phyloP scores from a whole-genome alignment of 352 stramenopile genomes.

The Phytopythium aichiense region DNA sequence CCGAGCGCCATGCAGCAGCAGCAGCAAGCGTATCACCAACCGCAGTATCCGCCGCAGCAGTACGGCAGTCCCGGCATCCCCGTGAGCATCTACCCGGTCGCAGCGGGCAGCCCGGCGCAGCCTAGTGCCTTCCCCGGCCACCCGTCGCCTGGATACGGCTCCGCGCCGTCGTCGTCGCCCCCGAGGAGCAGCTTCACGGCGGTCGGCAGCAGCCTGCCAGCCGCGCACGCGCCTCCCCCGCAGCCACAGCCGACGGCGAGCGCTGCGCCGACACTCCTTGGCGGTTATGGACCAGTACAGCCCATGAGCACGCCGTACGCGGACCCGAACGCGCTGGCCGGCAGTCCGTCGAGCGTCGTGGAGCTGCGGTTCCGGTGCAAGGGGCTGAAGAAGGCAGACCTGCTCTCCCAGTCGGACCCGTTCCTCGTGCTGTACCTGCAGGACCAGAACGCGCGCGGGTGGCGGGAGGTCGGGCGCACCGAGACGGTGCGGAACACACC shows the following conservation, averaged over 20 bases:
- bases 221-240: not conserved
- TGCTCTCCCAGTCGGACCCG: slow-evolving; percentile 68
- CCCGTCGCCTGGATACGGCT: not conserved
- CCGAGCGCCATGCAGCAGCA: slow-evolving; percentile 14
- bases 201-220: slow-evolving; percentile 1
- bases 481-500: slow-evolving; percentile 70
- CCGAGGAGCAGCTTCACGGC: slow-evolving; percentile 7
- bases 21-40: slow-evolving; percentile 11
- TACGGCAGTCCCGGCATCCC: slow-evolving; percentile 9
- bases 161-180: not conserved
- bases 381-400: slow-evolving; percentile 64
- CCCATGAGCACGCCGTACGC: slow-evolving; percentile 14
- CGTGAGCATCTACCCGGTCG: slow-evolving; percentile 16
- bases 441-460: slow-evolving; percentile 33
- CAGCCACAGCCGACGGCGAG: slow-evolving; percentile 12
- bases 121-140: not conserved
- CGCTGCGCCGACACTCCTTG: slow-evolving; percentile 20
- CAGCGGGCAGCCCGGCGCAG: slow-evolving; percentile 10
- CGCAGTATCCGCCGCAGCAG: slow-evolving; percentile 10
- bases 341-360: slow-evolving; percentile 51
- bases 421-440: slow-evolving; percentile 76
- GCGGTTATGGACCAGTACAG: slow-evolving; percentile 44
- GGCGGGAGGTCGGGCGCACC: slow-evolving; percentile 71
- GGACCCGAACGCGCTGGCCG: slow-evolving; percentile 14
- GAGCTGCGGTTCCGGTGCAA: slow-evolving; percentile 69